Evolutionary conservation across 768 basidiomycete species (phyloP), one percentile per base, ranked within the genome.

Genomic region (Dioszegia crocea): DNA sequence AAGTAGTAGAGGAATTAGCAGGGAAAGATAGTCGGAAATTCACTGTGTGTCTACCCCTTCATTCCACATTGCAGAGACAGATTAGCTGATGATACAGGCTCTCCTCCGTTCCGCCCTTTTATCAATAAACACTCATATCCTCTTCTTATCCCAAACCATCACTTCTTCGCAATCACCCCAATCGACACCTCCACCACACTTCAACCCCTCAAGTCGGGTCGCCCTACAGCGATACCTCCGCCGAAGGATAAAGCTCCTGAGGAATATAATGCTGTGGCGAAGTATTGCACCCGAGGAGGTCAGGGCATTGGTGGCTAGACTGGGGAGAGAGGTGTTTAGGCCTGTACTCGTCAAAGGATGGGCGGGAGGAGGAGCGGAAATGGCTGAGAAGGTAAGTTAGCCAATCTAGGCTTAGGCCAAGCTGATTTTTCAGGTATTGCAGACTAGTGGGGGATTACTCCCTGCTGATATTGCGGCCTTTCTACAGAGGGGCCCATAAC

Each of bases 321-420:
- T 91, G 16, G 80, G 88, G 9, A 82, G 82, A 21, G 79, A 81
- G 19, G 82, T 82, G 61, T 81, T 92, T 41, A 67, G 87, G 49
- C 84, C 83, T 4, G 80, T 88, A 29, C 86, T 90, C 4, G 82
- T 84, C 60, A 82, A 81, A 56, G 88, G 87, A 9, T 96, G 91
- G 92, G 89, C 90, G 41, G 87, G 89, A 36, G 91, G 92, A 11
- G 90, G 90, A 1, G 82, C 86, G 74, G 84, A 84, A 38, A 77
- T 83, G 59, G 79, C 83, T 57, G 79, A 77, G 27, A 84, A 83
- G 82, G 89, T 89, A 61, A 56, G 75, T 65, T 38, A 27, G 16
- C 33, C 19, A 11, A 8, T 23, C 23, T 3, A n/a, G 26, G 30
- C 23, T 3, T 12, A 36, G 27, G 21, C 11, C 1, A n/a, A 41